Conservation (phyloP, 768 basidiomycete species). For the Tulasnella calospora region DNA sequence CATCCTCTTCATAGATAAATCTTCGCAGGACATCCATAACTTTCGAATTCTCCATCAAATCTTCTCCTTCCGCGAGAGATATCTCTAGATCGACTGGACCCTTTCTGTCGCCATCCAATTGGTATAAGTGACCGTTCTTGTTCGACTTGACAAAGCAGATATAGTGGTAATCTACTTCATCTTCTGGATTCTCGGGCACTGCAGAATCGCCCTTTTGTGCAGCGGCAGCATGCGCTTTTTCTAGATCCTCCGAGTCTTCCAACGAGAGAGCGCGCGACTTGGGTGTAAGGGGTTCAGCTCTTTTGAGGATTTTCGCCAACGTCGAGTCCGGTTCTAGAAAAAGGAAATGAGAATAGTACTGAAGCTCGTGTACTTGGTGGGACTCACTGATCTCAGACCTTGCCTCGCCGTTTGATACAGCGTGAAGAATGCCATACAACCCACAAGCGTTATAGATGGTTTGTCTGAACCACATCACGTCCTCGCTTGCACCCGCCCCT, state of each 20-base stretch:
- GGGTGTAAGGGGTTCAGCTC: conserved; percentile 11
- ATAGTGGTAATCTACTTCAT: conserved; percentile 24
- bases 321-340: conserved; percentile 10
- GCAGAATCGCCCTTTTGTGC: conserved; percentile 19
- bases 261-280: conserved; percentile 16
- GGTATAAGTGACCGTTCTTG: conserved; percentile 20
- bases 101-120: conserved; percentile 20
- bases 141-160: conserved; percentile 15
- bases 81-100: conserved; percentile 18
- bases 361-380: background rate
- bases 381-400: conserved; percentile 1
- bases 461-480: conserved; percentile 19
- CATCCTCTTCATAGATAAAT: conserved; percentile 18
- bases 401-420: conserved; percentile 19
- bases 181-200: conserved; percentile 19
- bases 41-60: conserved; percentile 12
- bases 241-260: conserved; percentile 17
- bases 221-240: conserved; percentile 7
- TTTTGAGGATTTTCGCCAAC: conserved; percentile 6
- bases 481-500: conserved; percentile 13
- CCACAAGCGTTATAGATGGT: conserved; percentile 25
- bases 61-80: background rate
- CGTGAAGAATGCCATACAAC: conserved; percentile 21
- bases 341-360: background rate
- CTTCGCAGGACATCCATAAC: background rate